Evolutionary conservation across 495 filamentous ascomycete species (phyloP).

Genomic region (Aspergillus ellipticus): DNA sequence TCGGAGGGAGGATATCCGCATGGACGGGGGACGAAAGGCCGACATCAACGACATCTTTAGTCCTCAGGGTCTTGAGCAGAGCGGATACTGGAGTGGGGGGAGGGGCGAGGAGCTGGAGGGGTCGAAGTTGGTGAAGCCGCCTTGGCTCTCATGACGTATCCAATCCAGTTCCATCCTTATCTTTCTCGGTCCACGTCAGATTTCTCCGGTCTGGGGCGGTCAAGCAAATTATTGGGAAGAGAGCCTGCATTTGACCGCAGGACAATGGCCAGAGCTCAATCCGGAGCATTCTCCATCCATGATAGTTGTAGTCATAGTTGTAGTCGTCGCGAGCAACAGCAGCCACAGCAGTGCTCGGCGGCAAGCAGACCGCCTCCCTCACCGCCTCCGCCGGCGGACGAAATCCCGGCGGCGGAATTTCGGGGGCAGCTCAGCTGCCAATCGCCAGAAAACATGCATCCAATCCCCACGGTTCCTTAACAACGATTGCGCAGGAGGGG

Average conservation of each 20-base stretch:
- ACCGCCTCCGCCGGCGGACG: background rate
- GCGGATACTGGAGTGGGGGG: background rate
- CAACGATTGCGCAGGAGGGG: slow-evolving; percentile 1
- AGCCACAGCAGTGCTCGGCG: too few relatives aligned
- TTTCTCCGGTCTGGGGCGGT: too few relatives aligned
- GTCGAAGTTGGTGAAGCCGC: background rate
- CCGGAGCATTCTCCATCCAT: too few relatives aligned
- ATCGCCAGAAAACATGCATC: background rate
- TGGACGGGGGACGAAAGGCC: slow-evolving; percentile 36
- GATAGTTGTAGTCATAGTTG: too few relatives aligned
- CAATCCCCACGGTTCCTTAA: background rate
- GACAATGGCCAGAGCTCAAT: too few relatives aligned
- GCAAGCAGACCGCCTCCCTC: background rate
- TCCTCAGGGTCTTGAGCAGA: background rate
- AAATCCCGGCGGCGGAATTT: background rate
- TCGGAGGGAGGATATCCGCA: slow-evolving; percentile 22
- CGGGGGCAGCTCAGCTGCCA: background rate
- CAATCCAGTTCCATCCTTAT: background rate
- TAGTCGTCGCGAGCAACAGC: too few relatives aligned
- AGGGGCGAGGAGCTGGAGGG: background rate
- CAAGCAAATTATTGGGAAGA: too few relatives aligned
- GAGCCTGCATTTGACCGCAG: too few relatives aligned
- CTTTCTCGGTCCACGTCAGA: too few relatives aligned
- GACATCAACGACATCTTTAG: slow-evolving; percentile 33
- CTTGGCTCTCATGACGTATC: background rate